phyloP scores from a whole-genome alignment of 768 basidiomycete species.

The Mycena capillaripes region DNA sequence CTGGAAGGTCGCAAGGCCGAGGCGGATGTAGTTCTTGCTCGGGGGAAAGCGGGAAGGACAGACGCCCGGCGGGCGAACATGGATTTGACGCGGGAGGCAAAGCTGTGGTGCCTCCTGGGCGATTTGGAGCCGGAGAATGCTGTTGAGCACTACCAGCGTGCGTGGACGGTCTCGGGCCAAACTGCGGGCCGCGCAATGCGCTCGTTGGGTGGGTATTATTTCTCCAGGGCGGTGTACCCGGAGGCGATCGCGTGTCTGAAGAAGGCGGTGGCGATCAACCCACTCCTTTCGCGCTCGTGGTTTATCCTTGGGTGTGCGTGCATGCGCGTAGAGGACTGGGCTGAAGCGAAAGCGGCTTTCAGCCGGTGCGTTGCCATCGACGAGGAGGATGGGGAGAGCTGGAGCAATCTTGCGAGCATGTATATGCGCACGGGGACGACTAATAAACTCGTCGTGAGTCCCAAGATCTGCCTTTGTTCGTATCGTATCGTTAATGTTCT shows the following conservation, averaged over 20 bases:
- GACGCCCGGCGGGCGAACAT: conserved; percentile 57
- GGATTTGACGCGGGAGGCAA: conserved; percentile 84
- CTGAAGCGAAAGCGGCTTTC: conserved; percentile 87
- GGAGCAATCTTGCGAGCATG: conserved; percentile 97
- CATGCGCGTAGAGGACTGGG: conserved; percentile 88
- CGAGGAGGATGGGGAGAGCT: conserved; percentile 97
- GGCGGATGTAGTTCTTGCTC: conserved; percentile 75
- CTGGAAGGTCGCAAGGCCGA: conserved; percentile 89
- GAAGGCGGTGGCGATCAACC: conserved; percentile 89
- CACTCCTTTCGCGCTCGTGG: conserved; percentile 90
- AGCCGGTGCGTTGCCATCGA: conserved; percentile 90
- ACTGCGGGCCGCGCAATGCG: conserved; percentile 94
- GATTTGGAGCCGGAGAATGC: conserved; percentile 87
- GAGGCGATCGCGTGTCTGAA: conserved; percentile 77
- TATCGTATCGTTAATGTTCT: conserved; percentile 28
- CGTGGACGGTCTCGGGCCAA: conserved; percentile 86
- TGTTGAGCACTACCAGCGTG: conserved; percentile 80
- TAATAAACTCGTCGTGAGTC: conserved; percentile 40
- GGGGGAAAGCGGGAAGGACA: conserved; percentile 65
- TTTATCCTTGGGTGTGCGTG: conserved; percentile 96
- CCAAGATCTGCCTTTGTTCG: background rate
- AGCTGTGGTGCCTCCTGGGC: conserved; percentile 95
- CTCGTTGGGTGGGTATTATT: conserved; percentile 88
- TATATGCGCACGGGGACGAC: conserved; percentile 85
- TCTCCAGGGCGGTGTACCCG: conserved; percentile 73